Base-by-base conservation (phyloP, 2,329 filamentous ascomycete species). In the Alternaria sp. region DNA sequence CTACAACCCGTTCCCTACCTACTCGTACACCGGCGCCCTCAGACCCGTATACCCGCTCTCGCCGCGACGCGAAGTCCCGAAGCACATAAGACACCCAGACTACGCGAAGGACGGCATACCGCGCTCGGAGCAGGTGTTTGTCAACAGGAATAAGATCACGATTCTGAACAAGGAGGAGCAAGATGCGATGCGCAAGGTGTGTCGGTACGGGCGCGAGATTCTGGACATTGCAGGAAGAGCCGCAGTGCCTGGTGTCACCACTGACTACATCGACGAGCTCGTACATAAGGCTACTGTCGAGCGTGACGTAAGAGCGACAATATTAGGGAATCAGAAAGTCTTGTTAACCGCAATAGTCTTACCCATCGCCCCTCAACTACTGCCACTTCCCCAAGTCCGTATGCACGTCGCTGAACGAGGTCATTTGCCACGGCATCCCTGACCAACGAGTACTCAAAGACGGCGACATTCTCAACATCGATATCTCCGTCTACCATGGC, bases 371-470 rank as follows among this genome's bases (percentile, higher is more conserved):
- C 1, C 85, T 98, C 32, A 97, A 97, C 83, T 98, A 98, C 83
- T 92, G 92, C 84, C 86, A 94, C 81, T 99, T 98, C 82, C 96
- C 96, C 69, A 99, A 99, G 83, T 99, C 96, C 0, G 92, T 97
- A 66, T 99, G 96, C 82, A 98, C 95, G 4, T 98, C 95, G 3
- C 83, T 92, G 54, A 99, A 99, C 84, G 96, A 99, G 82, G 92
- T 97, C 68, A 98, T 99, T 80, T 99, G 96, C 84, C 96, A 99
- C 85, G 96, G 96, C 57, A 99, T 99, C 68, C 96, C 96, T 15
- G 96, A 99, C 76, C 89, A 97, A 79, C 89, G 96, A 59, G 86
- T 91, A 8, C 86, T 99, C 1, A 82, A 93, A 67, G 95, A 99
- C 71, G 96, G 96, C 66, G 96, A 99, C 75, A 98, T 99, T 69